phyloP scores from a whole-genome alignment of 2,329 filamentous ascomycete species.

The Aspergillus ruber region DNA sequence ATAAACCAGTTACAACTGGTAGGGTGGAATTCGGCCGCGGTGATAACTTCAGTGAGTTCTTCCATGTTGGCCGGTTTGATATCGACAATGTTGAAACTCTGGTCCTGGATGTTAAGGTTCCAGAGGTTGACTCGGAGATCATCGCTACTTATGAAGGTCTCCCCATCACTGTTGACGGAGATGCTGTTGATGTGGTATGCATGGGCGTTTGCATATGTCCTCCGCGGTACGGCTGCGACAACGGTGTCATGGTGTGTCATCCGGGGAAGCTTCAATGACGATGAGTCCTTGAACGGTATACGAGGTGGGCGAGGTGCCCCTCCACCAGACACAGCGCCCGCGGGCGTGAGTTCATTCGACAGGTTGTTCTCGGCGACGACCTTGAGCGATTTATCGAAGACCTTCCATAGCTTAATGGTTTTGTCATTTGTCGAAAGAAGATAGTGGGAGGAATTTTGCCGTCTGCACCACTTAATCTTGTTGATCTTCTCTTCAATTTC shows the following conservation, averaged over 20 bases:
- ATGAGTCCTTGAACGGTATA: constrained; percentile 69
- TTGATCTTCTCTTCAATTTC: constrained; percentile 99
- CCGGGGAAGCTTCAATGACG: constrained; percentile 85
- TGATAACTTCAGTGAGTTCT: constrained; percentile 97
- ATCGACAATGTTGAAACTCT: constrained; percentile 99
- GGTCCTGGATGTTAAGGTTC: constrained; percentile 98
- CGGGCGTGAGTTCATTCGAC: constrained; percentile 84
- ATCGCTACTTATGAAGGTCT: constrained; percentile 98
- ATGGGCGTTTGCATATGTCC: constrained; percentile 96
- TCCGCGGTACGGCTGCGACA: constrained; percentile 88
- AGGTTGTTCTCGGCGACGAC: constrained; percentile 99
- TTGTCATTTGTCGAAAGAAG: constrained; percentile 98
- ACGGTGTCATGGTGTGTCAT: constrained; percentile 98
- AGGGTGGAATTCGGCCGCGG: constrained; percentile 94
- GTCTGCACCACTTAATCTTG: constrained; percentile 99
- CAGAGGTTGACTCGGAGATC: constrained; percentile 96
- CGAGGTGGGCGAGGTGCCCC: constrained; percentile 68
- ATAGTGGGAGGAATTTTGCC: constrained; percentile 97
- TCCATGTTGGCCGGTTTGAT: constrained; percentile 99
- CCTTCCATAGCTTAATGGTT: constrained; percentile 99
- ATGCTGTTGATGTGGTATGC: constrained; percentile 99
- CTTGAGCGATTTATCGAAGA: constrained; percentile 98
- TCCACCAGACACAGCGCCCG: constrained; percentile 63
- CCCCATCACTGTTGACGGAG: constrained; percentile 98
- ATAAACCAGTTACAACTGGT: constrained; percentile 99